Percentiles rank a stretch among this genome's conserved stretches.
These are phyloP conservation scores for Exophiala mesophila DNA, from an alignment of 2,329 filamentous ascomycete genomes.

Conservation along the genomic window DNA sequence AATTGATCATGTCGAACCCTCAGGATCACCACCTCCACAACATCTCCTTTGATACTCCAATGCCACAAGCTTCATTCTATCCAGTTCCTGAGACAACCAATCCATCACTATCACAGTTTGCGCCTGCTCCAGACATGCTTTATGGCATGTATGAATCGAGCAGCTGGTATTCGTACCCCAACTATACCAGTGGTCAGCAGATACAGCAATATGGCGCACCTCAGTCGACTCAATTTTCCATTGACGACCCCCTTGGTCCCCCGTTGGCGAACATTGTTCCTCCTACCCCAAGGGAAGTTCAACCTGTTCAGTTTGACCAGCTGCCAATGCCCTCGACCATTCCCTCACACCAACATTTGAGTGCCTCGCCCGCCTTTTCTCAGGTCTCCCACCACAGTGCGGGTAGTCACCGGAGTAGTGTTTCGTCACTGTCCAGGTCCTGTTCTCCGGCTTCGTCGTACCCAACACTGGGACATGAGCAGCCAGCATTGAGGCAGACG, in stretches of 20 bases:
- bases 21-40: constrained; percentile 17
- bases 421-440: constrained; percentile 24
- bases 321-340: constrained; percentile 10
- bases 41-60: constrained; percentile 18
- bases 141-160: constrained; percentile 23
- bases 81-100: constrained; percentile 17
- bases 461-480: constrained; percentile 6
- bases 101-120: constrained; percentile 13
- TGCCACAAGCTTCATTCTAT: constrained; percentile 21
- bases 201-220: constrained; percentile 20
- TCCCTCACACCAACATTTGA: constrained; percentile 14
- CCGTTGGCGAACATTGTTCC: constrained; percentile 22
- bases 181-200: constrained; percentile 15
- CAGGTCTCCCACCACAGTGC: constrained; percentile 18
- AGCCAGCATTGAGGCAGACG: constrained; percentile 9
- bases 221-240: constrained; percentile 9
- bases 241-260: constrained; percentile 9
- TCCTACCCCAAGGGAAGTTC: constrained; percentile 23
- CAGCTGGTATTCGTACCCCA: constrained; percentile 21
- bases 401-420: constrained; percentile 15
- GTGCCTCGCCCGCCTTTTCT: constrained; percentile 22
- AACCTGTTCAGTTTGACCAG: constrained; percentile 23
- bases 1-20: constrained; percentile 14
- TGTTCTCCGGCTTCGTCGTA: constrained; percentile 17
- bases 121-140: constrained; percentile 6